Evolutionary conservation across 108 stramenopile genomes (phyloP).

Genomic region (Poteriospumella lacustris): DNA sequence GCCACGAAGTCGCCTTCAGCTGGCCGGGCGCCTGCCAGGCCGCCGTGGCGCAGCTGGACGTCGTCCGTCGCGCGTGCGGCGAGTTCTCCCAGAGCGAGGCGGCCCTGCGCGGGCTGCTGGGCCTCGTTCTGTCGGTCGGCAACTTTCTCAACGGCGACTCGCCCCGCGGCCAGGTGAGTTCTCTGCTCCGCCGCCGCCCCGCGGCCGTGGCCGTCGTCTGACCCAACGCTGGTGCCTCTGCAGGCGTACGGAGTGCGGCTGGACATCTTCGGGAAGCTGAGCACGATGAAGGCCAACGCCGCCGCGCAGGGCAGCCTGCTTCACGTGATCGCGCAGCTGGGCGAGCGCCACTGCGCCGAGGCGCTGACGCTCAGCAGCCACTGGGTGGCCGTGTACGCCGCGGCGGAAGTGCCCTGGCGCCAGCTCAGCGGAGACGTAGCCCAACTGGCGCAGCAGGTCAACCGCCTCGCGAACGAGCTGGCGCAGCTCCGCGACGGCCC

Average conservation of each 20-base stretch:
- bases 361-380: neutral
- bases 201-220: no score
- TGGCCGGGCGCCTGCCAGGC: neutral
- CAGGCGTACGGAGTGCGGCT: constrained; percentile 4
- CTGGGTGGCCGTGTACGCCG: neutral
- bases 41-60: neutral
- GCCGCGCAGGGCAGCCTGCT: neutral
- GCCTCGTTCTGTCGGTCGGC: neutral
- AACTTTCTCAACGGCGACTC: constrained; percentile 22
- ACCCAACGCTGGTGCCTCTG: no score
- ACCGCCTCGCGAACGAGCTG: neutral
- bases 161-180: neutral
- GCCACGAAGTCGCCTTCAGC: neutral
- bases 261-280: constrained; percentile 15
- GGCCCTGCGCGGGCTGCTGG: neutral
- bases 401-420: neutral
- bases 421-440: neutral
- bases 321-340: constrained; percentile 5
- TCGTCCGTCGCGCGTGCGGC: neutral
- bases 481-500: neutral
- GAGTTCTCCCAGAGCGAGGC: neutral
- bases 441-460: neutral
- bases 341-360: neutral
- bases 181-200: no score
- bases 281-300: neutral